Evolutionary conservation across 2,329 filamentous ascomycete genomes (phyloP), one percentile per base, ranked within the genome.

Genomic region (Penicillium sp.): DNA sequence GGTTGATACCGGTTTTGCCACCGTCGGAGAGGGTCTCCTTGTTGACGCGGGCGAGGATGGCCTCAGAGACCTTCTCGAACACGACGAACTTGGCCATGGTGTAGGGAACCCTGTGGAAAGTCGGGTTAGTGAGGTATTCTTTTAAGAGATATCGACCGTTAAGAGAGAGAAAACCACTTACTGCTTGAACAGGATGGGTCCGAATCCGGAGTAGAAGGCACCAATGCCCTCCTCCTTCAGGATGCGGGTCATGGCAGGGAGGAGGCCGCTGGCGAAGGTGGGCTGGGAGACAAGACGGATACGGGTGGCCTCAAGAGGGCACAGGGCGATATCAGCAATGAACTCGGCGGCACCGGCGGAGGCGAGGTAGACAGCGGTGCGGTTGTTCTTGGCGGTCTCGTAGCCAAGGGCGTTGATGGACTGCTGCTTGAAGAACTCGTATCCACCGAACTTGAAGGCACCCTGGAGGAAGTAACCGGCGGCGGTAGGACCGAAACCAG

Each of bases 351-450:
- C 61, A 59, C 80, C 84, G 58, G 84, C 78, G 27, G 81, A 83
- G 65, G 82, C 88, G 64, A 91, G 84, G 83, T 93, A 93, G 78
- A 93, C 86, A 64, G 84, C 85, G 60, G 88, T 91, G 67, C 89
- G 84, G 85, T 92, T 90, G 76, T 90, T 83, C 68, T 82, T 81
- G 67, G 89, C 89, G 62, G 81, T 84, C 78, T 92, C 89, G 74
- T 86, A 86, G 71, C 91, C 91, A 70, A 95, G 78, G 60, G 81
- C 59, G 81, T 90, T 88, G 78, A 95, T 94, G 73, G 81, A 84
- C 79, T 94, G 89, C 81, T 92, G 85, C 87, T 96, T 95, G 88
- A 96, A 95, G 80, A 95, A 87, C 81, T 96, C 91, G 78, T 96
- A 96, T 75, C 91, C 91, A 76, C 91, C 91, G 77, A 94, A 94